Percentiles rank a stretch among this genome's conserved stretches.
Conservation (phyloP, 73 alveolate species). For the Tetrahymena thermophila region DNA sequence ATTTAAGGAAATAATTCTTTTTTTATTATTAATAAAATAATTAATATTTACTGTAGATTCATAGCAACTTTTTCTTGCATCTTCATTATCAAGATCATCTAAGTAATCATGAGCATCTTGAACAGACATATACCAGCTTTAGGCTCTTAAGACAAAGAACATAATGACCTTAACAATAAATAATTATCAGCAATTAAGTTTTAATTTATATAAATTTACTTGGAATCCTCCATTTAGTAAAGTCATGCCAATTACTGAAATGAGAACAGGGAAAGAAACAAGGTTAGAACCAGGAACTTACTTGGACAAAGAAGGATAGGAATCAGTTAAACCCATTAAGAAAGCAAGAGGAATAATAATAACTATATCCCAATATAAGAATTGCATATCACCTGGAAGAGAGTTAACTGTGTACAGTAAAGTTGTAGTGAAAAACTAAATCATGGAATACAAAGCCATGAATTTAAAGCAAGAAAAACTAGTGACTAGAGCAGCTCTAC, state of each 20-base stretch:
- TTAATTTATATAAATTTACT: slow-evolving; percentile 19
- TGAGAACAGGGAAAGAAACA: slow-evolving; percentile 66
- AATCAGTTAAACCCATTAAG: slow-evolving; percentile 78
- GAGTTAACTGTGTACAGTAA: slow-evolving; percentile 52
- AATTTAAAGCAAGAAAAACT: slow-evolving; percentile 81
- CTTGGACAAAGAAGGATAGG: slow-evolving; percentile 62
- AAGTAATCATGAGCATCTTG: background rate
- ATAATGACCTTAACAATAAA: background rate
- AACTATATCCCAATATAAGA: slow-evolving; percentile 73
- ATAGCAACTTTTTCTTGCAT: slow-evolving; percentile 48
- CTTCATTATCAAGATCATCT: slow-evolving; percentile 53
- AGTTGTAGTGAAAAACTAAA: slow-evolving; percentile 72
- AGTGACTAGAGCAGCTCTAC: slow-evolving; percentile 83
- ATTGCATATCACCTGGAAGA: slow-evolving; percentile 75
- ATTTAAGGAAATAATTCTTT: background rate
- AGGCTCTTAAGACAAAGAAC: background rate
- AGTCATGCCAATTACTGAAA: slow-evolving; percentile 58
- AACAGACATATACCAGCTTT: slow-evolving; percentile 18
- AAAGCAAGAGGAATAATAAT: slow-evolving; percentile 78
- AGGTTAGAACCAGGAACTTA: slow-evolving; percentile 76
- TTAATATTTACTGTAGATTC: slow-evolving; percentile 59
- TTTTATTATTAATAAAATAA: background rate
- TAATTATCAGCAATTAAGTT: too few relatives aligned
- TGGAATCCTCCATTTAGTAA: slow-evolving; percentile 47
- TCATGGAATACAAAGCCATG: slow-evolving; percentile 83